Conservation (phyloP, 2,329 filamentous ascomycete species). For the Phialocephala subalpina region DNA sequence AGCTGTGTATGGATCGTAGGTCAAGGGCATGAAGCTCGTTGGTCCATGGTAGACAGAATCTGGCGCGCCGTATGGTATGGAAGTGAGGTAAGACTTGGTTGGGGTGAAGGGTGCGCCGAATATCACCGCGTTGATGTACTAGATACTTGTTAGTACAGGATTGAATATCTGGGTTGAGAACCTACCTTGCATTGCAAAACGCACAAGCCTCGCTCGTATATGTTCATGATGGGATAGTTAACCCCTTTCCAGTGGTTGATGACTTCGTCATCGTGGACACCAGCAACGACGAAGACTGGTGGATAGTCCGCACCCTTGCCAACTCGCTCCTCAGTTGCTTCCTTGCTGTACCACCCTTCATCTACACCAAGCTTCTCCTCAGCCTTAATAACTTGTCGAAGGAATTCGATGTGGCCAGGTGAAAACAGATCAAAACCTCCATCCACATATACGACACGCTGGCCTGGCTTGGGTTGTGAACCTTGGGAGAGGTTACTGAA, state of each 20-base stretch:
- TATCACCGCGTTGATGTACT: constrained; percentile 88
- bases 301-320: constrained; percentile 75
- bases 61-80: constrained; percentile 77
- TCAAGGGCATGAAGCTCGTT: constrained; percentile 74
- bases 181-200: constrained; percentile 91
- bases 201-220: constrained; percentile 94
- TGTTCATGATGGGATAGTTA: constrained; percentile 99
- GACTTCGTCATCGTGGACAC: constrained; percentile 92
- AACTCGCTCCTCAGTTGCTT: constrained; percentile 68
- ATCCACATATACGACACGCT: constrained; percentile 92
- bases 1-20: constrained; percentile 81
- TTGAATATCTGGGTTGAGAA: constrained; percentile 1
- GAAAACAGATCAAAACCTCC: constrained; percentile 97
- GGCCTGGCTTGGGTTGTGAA: constrained; percentile 74
- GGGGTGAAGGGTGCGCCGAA: constrained; percentile 92
- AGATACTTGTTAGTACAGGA: constrained; percentile 10
- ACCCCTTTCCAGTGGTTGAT: constrained; percentile 97
- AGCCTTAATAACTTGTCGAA: constrained; percentile 76
- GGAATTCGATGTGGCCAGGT: constrained; percentile 95
- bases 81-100: constrained; percentile 77
- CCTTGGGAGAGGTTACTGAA: constrained; percentile 77
- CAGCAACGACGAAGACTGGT: constrained; percentile 88
- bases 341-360: constrained; percentile 78
- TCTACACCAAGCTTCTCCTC: constrained; percentile 75
- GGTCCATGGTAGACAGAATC: constrained; percentile 94